Conservation (phyloP, 352 stramenopile species). For the Globisporangium canariense region DNA sequence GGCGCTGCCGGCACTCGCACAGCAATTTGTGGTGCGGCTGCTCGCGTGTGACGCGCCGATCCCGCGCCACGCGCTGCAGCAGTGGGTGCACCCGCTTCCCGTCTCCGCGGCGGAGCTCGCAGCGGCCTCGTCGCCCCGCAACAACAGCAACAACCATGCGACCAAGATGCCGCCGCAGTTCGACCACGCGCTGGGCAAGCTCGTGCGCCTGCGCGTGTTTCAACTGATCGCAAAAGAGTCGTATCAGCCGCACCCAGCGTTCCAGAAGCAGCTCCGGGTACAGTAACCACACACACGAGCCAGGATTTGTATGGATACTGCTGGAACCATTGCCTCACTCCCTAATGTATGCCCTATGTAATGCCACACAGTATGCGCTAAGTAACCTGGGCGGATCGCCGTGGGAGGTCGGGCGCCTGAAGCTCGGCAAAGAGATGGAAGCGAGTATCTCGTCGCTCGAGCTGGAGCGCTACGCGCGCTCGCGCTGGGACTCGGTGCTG, state of each 20-base stretch:
- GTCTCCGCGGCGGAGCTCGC: constrained; percentile 2
- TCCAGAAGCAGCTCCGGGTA: constrained; percentile 66
- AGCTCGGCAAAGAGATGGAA: constrained; percentile 41
- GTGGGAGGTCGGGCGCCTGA: constrained; percentile 56
- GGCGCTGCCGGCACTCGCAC: constrained; percentile 75
- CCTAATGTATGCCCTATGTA: not conserved
- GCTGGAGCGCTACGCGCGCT: constrained; percentile 56
- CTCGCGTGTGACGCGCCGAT: constrained; percentile 58
- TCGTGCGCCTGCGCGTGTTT: constrained; percentile 63
- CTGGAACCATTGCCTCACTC: not conserved
- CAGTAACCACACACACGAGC: not conserved
- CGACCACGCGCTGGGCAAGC: constrained; percentile 45
- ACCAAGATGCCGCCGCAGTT: constrained; percentile 49
- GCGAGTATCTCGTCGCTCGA: constrained; percentile 44
- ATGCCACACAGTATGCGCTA: constrained; percentile 42
- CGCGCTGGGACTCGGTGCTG: constrained; percentile 65
- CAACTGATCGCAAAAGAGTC: constrained; percentile 24
- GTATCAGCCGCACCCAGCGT: constrained; percentile 48
- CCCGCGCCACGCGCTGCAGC: constrained; percentile 46
- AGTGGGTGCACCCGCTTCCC: constrained; percentile 62
- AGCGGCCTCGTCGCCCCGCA: constrained; percentile 5
- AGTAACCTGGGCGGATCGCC: constrained; percentile 69
- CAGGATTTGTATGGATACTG: not conserved
- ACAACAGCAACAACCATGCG: constrained; percentile 1
- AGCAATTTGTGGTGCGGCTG: constrained; percentile 90